Conservation (phyloP, 257 asterid species). For the Thymus quinquecostatus region DNA sequence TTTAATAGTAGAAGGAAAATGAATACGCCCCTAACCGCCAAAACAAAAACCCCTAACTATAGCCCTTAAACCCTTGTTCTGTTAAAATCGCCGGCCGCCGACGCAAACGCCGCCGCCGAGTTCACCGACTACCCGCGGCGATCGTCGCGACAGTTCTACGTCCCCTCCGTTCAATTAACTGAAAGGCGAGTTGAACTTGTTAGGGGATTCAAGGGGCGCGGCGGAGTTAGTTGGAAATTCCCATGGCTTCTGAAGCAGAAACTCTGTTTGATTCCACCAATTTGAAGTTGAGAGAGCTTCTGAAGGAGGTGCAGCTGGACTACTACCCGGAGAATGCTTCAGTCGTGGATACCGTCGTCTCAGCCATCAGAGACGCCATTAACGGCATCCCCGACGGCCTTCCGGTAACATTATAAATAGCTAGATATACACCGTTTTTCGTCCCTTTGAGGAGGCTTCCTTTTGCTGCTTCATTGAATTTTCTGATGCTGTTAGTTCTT, state of each 20-base stretch:
- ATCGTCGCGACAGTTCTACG: not conserved
- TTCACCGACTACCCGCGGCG: not conserved
- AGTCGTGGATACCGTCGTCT: constrained; percentile 57
- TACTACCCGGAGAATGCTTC: constrained; percentile 54
- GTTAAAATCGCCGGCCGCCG: not conserved
- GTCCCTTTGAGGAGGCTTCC: not conserved
- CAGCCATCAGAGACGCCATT: constrained; percentile 60
- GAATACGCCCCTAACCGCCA: no score
- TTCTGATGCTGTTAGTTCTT: not conserved
- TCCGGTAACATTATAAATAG: constrained; percentile 44
- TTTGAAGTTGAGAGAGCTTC: constrained; percentile 63
- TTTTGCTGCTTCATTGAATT: constrained; percentile 20
- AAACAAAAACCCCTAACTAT: not conserved
- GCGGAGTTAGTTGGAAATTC: not conserved
- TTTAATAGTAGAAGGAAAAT: no score
- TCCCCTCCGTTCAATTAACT: not conserved
- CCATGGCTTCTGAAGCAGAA: constrained; percentile 46
- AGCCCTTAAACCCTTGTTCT: not conserved
- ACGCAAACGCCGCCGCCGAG: not conserved
- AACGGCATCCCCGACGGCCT: constrained; percentile 57
- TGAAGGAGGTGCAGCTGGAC: constrained; percentile 79
- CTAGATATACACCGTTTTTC: not conserved
- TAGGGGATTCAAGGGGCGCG: not conserved
- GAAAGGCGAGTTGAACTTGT: not conserved
- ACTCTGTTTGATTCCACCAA: constrained; percentile 46